Conservation (phyloP, 225 moss, liverwort and hornwort genomes). For the Physcomitrium patens region DNA sequence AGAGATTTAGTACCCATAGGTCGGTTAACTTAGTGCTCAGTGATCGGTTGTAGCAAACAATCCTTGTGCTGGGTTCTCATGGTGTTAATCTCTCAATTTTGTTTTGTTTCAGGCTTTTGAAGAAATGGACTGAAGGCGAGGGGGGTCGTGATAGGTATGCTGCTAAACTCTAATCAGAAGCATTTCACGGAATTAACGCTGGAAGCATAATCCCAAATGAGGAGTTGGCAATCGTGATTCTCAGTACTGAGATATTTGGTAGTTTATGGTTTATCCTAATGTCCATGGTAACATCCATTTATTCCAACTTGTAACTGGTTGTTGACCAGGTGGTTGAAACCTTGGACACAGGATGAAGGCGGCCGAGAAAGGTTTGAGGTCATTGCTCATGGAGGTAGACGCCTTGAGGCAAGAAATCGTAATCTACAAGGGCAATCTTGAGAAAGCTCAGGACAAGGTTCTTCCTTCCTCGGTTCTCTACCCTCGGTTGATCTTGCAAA, state of each 20-base stretch:
- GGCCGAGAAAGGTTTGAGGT: conserved; percentile 77
- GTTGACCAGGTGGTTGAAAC: conserved; percentile 77
- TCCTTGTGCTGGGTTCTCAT: not conserved
- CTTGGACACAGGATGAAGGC: conserved; percentile 75
- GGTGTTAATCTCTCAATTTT: conserved; percentile 7
- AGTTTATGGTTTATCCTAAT: not conserved
- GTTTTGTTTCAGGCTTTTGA: conserved; percentile 42
- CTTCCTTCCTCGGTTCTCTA: not conserved
- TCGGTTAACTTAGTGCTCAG: no score
- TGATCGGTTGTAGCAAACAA: no score
- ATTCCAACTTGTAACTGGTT: conserved; percentile 52
- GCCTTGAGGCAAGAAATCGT: conserved; percentile 69
- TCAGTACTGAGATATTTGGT: not conserved
- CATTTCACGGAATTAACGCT: not conserved
- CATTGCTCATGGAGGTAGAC: conserved; percentile 73
- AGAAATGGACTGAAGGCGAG: conserved; percentile 59
- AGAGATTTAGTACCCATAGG: not conserved
- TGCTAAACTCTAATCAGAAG: not conserved
- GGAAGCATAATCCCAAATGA: not conserved
- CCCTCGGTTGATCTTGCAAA: not conserved
- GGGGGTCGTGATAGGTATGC: conserved; percentile 52
- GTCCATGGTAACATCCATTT: conserved; percentile 6
- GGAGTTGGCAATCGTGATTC: not conserved
- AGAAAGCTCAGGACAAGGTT: conserved; percentile 85
- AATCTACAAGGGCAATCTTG: conserved; percentile 68